Base-by-base conservation (phyloP, 2,329 filamentous ascomycete species). In the Diplodia seriata region DNA sequence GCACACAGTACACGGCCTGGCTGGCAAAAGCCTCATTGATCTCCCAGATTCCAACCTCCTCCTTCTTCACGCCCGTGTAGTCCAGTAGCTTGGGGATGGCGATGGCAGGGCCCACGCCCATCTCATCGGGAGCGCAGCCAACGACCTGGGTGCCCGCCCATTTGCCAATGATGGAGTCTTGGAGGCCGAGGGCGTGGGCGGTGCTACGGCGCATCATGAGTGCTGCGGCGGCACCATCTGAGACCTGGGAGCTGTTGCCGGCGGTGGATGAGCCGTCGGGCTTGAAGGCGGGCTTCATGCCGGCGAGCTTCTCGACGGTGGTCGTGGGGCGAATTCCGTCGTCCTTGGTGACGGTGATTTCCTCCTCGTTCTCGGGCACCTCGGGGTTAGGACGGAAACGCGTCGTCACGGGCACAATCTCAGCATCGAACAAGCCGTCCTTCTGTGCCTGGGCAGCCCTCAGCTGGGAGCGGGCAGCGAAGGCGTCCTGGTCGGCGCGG, bases 71-170 rank as follows among this genome's bases (percentile, higher is more conserved):
- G 0, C 89, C 92, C 1, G 90, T 86, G 69, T 87, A 86, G 20
- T 82, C 78, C n/a, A 97, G 84, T 23, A 97, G 84, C 76, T 90
- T 91, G 7, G 94, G 94, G 64, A 97, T 94, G 0, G 92, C 94
- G 33, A 97, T 76, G 0, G 93, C 92, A 0, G 94, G 94, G 0
- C 94, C 94, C 68, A 97, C 85, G 49, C 94, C 94, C 94, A 98
- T 97, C 85, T 97, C 93, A 75, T 97, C 93, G 0, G 94, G 94
- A 63, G 84, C 85, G 76, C 92, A 96, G 14, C 94, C 94, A 0
- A 89, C 88, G 12, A 92, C 89, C 36, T 89, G 85, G 1, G 91
- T 90, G 0, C 87, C 90, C 0, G 93, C 91, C 83, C 94, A 97
- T 78, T 91, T 93, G 43, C 91, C 94, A 68, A 96, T 89, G 74